A percentile compares a stretch with the other conserved stretches of the same genome.
Evolutionary conservation across 345 rosid species (phyloP).

Genomic region (Melaleuca quinquenervia): DNA sequence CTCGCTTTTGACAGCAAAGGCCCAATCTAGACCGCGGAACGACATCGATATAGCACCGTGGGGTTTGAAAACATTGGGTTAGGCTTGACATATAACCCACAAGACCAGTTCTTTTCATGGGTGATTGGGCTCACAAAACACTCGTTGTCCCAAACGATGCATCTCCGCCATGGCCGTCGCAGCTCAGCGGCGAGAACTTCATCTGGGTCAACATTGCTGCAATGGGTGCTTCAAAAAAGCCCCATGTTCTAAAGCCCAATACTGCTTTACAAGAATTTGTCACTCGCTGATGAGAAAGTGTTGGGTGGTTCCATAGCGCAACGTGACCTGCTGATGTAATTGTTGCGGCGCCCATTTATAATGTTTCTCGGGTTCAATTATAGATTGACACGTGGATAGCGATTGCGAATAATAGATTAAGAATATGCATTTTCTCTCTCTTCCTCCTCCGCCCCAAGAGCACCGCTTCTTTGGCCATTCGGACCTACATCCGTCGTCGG

Average conservation of each 20-base stretch:
- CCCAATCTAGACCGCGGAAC: not conserved
- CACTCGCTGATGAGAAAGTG: not conserved
- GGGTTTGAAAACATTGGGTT: not conserved
- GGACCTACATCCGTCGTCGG: too few relatives aligned
- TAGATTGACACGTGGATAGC: not conserved
- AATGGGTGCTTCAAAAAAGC: too few relatives aligned
- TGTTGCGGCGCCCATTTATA: not conserved
- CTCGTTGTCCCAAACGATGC: not conserved
- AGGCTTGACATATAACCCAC: not conserved
- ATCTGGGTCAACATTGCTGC: not conserved
- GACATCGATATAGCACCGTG: not conserved
- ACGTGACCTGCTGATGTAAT: not conserved
- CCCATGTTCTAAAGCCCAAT: too few relatives aligned
- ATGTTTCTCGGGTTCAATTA: not conserved
- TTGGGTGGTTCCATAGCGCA: not conserved
- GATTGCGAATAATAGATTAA: not conserved
- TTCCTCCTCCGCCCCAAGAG: not conserved
- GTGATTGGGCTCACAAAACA: not conserved
- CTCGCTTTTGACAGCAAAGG: not conserved
- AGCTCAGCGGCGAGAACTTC: not conserved
- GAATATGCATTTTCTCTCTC: not conserved
- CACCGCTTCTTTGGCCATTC: not conserved
- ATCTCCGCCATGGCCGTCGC: not conserved
- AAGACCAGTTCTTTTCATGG: not conserved
- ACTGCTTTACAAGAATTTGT: not conserved